phyloP scores from a whole-genome alignment of 2,329 filamentous ascomycete genomes.

The Diaporthe ilicicola region DNA sequence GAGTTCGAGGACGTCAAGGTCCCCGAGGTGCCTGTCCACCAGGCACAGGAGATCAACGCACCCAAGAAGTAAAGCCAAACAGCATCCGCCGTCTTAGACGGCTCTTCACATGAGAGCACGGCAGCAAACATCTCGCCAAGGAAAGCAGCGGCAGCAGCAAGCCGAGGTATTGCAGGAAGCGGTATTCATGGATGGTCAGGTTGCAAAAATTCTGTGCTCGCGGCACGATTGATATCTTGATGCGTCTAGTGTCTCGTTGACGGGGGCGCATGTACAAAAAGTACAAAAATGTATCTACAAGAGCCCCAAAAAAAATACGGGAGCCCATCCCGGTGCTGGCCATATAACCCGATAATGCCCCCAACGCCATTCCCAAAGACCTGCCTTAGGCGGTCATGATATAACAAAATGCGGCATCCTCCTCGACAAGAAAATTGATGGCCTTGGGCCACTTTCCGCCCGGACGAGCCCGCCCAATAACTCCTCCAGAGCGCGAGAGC shows the following conservation, averaged over 20 bases:
- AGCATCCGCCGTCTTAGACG: not conserved
- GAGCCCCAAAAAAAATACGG: constrained; percentile 15
- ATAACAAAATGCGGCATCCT: constrained; percentile 17
- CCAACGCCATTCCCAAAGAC: constrained; percentile 15
- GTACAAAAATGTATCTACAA: constrained; percentile 25
- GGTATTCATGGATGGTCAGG: not conserved
- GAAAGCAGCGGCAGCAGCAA: not conserved
- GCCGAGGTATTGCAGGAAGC: not conserved
- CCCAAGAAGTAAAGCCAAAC: constrained; percentile 40
- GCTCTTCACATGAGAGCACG: not conserved
- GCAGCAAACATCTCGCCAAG: not conserved
- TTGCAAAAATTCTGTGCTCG: not conserved
- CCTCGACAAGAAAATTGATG: not conserved
- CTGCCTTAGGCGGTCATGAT: not conserved
- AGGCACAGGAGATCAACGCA: constrained; percentile 34
- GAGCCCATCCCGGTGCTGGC: not conserved
- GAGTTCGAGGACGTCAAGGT: constrained; percentile 96
- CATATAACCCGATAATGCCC: constrained; percentile 2
- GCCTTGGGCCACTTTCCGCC: not conserved
- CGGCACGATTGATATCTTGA: not conserved
- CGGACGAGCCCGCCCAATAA: not conserved
- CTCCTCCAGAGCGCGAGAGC: constrained; percentile 6
- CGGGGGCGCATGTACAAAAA: constrained; percentile 24
- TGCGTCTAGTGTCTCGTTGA: constrained; percentile 15
- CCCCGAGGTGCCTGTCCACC: constrained; percentile 69